Evolutionary conservation across 768 basidiomycete genomes (phyloP).

Genomic region (Termitomyces sp.): DNA sequence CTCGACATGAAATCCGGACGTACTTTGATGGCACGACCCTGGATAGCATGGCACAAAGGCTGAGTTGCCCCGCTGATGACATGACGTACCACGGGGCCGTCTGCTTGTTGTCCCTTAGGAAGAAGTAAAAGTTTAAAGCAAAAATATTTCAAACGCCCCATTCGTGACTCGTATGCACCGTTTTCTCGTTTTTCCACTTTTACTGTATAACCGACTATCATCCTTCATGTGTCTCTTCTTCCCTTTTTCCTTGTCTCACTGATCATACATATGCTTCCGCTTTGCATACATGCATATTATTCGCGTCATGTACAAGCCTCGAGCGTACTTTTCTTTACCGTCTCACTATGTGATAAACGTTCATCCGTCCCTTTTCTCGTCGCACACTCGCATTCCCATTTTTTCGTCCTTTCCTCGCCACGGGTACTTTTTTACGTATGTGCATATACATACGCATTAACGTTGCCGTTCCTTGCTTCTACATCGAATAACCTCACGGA

Average conservation of each 20-base stretch:
- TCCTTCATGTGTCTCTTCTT: neutral
- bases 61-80: neutral
- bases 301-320: neutral
- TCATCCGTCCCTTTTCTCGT: neutral
- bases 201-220: neutral
- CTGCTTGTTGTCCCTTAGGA: neutral
- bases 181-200: neutral
- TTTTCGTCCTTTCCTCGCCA: neutral
- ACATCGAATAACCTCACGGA: neutral
- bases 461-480: neutral
- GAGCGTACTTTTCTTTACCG: neutral
- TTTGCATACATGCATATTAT: neutral
- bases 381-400: neutral
- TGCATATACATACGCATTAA: neutral
- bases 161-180: neutral
- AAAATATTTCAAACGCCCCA: neutral
- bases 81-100: neutral
- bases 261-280: neutral
- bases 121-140: neutral
- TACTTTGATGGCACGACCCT: constrained; percentile 5
- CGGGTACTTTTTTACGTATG: neutral
- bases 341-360: neutral
- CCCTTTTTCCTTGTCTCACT: neutral
- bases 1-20: neutral
- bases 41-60: neutral